Conservation (phyloP, 805 yeast species). For the Starmerella apicola region DNA sequence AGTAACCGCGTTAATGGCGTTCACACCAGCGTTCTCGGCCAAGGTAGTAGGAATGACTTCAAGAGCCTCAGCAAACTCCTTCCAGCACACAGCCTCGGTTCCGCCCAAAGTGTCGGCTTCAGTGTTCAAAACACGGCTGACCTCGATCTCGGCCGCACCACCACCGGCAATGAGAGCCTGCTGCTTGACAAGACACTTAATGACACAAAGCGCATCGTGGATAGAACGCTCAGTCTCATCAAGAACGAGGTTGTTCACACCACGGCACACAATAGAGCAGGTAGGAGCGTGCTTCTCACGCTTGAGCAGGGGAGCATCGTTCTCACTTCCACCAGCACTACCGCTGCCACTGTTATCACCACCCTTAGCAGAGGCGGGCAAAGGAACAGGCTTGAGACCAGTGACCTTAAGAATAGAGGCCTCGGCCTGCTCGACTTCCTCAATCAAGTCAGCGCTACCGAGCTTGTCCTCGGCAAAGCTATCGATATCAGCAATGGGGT, state of each 20-base stretch:
- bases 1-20: slow-evolving; percentile 82
- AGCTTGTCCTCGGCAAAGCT: slow-evolving; percentile 85
- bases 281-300: slow-evolving; percentile 8
- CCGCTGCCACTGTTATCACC: slow-evolving; percentile 11
- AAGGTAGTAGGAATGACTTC: slow-evolving; percentile 88
- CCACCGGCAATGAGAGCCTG: slow-evolving; percentile 94
- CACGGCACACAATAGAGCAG: slow-evolving; percentile 74
- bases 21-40: slow-evolving; percentile 91
- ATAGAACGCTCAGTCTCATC: slow-evolving; percentile 96
- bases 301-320: slow-evolving; percentile 32
- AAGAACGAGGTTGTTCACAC: slow-evolving; percentile 78
- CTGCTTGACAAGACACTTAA: slow-evolving; percentile 76
- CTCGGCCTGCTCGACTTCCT: slow-evolving; percentile 81
- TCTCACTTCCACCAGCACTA: slow-evolving; percentile 16
- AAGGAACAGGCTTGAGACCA: slow-evolving; percentile 35
- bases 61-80: slow-evolving; percentile 81
- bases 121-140: slow-evolving; percentile 56
- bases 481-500: slow-evolving; percentile 92
- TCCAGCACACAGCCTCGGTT: slow-evolving; percentile 80
- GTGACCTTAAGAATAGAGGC: slow-evolving; percentile 81
- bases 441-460: slow-evolving; percentile 84
- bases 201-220: slow-evolving; percentile 94
- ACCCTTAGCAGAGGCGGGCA: slow-evolving; percentile 29
- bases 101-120: slow-evolving; percentile 63
- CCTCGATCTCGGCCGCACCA: slow-evolving; percentile 94